phyloP scores from a whole-genome alignment of 495 filamentous ascomycete species.

The Corynascus novoguineensis region DNA sequence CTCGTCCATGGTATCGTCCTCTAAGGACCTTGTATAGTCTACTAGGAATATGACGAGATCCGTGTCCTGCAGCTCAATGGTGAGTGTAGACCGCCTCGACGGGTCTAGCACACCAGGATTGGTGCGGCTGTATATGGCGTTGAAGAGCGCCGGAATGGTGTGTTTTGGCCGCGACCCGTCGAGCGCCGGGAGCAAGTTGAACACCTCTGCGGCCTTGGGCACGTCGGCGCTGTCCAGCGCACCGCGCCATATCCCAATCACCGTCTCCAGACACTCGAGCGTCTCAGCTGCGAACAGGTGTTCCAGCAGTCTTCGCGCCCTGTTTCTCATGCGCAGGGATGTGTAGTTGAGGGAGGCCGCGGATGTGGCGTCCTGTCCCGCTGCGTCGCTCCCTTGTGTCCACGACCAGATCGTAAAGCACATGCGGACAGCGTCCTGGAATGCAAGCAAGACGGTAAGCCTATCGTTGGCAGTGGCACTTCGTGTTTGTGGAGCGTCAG shows the following conservation, averaged over 20 bases:
- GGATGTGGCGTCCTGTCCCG: slow-evolving; percentile 59
- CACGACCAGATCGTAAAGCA: slow-evolving; percentile 96
- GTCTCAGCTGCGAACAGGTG: slow-evolving; percentile 90
- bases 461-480: slow-evolving; percentile 84
- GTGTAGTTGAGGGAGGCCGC: slow-evolving; percentile 84
- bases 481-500: slow-evolving; percentile 67
- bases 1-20: slow-evolving; percentile 99
- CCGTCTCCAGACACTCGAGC: slow-evolving; percentile 88
- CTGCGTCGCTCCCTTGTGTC: slow-evolving; percentile 58
- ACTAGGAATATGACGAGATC: slow-evolving; percentile 84
- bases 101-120: slow-evolving; percentile 77
- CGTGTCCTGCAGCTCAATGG: slow-evolving; percentile 71
- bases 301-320: slow-evolving; percentile 80
- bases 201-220: slow-evolving; percentile 49
- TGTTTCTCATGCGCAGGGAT: slow-evolving; percentile 80
- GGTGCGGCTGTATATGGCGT: slow-evolving; percentile 89
- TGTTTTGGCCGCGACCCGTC: slow-evolving; percentile 89
- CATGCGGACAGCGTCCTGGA: slow-evolving; percentile 88
- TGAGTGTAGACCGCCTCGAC: slow-evolving; percentile 75
- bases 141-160: slow-evolving; percentile 93
- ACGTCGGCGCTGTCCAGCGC: slow-evolving; percentile 34
- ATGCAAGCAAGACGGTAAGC: slow-evolving; percentile 88
- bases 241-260: slow-evolving; percentile 72
- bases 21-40: slow-evolving; percentile 79
- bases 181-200: slow-evolving; percentile 82